Conservation (phyloP, 805 yeast species). For the Hanseniaspora guilliermondii region DNA sequence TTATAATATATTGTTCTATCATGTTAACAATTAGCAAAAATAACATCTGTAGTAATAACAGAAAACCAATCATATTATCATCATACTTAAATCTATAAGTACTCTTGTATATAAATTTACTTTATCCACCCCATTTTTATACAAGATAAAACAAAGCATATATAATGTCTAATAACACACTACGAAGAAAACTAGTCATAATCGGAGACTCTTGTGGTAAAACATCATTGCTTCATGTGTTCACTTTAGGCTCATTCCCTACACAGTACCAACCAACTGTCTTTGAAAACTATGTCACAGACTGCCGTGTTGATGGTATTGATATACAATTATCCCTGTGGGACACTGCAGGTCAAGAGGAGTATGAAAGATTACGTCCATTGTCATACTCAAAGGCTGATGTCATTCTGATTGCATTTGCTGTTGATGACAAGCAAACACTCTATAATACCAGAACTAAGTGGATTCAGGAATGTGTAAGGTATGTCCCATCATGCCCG, state of each 20-base stretch:
- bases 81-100: too few species aligned
- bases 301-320: slow-evolving; percentile 86
- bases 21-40: too few species aligned
- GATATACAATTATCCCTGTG: slow-evolving; percentile 78
- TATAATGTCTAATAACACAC: slow-evolving; percentile 18
- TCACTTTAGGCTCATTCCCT: slow-evolving; percentile 86
- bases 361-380: slow-evolving; percentile 80
- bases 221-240: slow-evolving; percentile 79
- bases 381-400: slow-evolving; percentile 79
- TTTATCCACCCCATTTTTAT: neutral
- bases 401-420: slow-evolving; percentile 73
- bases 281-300: slow-evolving; percentile 87
- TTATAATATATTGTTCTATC: too few species aligned
- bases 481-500: slow-evolving; percentile 73
- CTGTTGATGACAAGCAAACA: slow-evolving; percentile 75
- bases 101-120: too few species aligned
- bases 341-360: slow-evolving; percentile 98
- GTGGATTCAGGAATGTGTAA: slow-evolving; percentile 76
- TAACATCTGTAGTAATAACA: too few species aligned
- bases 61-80: too few species aligned
- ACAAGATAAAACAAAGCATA: neutral
- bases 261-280: slow-evolving; percentile 89
- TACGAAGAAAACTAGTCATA: slow-evolving; percentile 68
- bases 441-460: slow-evolving; percentile 68
- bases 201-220: slow-evolving; percentile 95